Conservation (phyloP, 2,329 filamentous ascomycete genomes). For the Annulohypoxylon truncatum region DNA sequence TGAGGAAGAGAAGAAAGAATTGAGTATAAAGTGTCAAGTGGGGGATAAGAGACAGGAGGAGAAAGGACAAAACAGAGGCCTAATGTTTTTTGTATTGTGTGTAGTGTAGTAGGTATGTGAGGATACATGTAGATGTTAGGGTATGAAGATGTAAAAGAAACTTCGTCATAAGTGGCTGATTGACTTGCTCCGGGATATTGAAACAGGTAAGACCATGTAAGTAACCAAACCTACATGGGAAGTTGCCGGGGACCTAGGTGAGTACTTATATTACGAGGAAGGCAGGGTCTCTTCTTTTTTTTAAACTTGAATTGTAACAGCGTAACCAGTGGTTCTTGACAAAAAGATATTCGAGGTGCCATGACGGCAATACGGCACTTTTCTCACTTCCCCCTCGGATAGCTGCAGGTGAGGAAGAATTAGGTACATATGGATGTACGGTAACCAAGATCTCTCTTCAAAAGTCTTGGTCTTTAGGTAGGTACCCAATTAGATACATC, state of each 20-base stretch:
- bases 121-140: background rate
- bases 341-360: background rate
- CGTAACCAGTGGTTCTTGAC: background rate
- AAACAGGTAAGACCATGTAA: constrained; percentile 13
- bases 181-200: background rate
- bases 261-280: no score
- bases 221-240: background rate
- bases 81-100: background rate
- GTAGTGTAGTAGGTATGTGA: constrained; percentile 1
- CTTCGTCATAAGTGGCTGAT: constrained; percentile 39
- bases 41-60: background rate
- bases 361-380: constrained; percentile 28
- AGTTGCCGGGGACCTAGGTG: no score
- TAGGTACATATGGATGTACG: background rate
- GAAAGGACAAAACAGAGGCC: background rate
- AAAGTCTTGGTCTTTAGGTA: background rate
- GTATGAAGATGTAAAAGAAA: constrained; percentile 12
- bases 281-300: background rate
- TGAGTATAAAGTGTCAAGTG: background rate
- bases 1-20: background rate
- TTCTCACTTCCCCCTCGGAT: background rate
- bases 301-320: background rate
- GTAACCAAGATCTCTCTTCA: background rate
- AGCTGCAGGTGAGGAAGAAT: background rate
- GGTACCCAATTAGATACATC: background rate